Percentiles rank a stretch among this genome's conserved stretches.
These are phyloP conservation scores for Chalciporus chontae DNA, from an alignment of 768 basidiomycete species.

Conservation along the genomic window DNA sequence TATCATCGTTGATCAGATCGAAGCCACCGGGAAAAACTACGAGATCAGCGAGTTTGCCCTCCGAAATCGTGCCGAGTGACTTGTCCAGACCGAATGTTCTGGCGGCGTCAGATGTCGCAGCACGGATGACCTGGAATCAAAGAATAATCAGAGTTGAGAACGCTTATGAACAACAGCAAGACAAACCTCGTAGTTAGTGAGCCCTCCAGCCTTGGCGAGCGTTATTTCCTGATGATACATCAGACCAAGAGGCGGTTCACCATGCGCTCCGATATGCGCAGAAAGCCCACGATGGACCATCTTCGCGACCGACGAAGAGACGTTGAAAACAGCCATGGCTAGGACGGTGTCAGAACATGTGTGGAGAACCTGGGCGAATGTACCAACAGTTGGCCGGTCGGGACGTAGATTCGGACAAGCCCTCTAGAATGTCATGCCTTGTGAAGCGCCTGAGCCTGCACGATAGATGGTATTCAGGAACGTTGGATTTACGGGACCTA, in stretches of 20 bases:
- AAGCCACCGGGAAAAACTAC: slow-evolving; percentile 61
- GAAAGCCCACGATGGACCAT: slow-evolving; percentile 63
- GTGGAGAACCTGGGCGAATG: not conserved
- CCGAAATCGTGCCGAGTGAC: slow-evolving; percentile 60
- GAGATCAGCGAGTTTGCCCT: slow-evolving; percentile 70
- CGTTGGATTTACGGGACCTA: not conserved
- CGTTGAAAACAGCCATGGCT: slow-evolving; percentile 69
- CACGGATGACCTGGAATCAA: slow-evolving; percentile 51
- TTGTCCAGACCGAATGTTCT: slow-evolving; percentile 57
- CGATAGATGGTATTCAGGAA: not conserved
- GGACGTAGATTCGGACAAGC: slow-evolving; percentile 55
- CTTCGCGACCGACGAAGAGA: slow-evolving; percentile 61
- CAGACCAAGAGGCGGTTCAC: slow-evolving; percentile 67
- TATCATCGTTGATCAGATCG: slow-evolving; percentile 52
- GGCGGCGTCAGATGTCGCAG: slow-evolving; percentile 66
- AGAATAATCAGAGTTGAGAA: not conserved
- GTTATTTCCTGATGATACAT: slow-evolving; percentile 77
- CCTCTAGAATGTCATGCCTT: slow-evolving; percentile 62
- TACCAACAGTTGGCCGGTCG: slow-evolving; percentile 57
- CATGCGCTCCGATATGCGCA: slow-evolving; percentile 71
- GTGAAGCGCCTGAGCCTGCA: slow-evolving; percentile 59
- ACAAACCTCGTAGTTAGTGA: slow-evolving; percentile 66
- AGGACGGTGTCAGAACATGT: not conserved
- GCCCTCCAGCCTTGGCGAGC: slow-evolving; percentile 59
- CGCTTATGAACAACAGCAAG: not conserved